Evolutionary conservation across 805 yeast genomes (phyloP), one percentile per base, ranked within the genome.

Genomic region (Myxozyma monticola): DNA sequence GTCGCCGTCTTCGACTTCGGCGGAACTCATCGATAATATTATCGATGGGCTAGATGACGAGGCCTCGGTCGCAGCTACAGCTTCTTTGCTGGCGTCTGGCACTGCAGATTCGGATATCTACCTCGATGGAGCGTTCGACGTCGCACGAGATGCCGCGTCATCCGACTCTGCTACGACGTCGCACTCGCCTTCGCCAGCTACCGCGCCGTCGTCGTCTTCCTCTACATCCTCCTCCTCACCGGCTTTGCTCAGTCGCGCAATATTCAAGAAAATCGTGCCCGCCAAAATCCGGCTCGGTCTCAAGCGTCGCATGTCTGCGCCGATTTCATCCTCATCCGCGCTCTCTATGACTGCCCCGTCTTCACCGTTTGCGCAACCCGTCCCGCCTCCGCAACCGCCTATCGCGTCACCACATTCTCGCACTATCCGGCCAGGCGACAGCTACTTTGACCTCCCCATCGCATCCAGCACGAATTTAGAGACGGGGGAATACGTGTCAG

Each of bases 241-340:
- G 6, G 50, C 44, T 6, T 34, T 34, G 14, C 33, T 51, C 22
- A 54, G 57, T 15, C 43, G 39, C 29, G 47, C 57, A 1, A 44
- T 52, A 18, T 45, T 52, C 30, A 52, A 52, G 30, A 52, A 52
- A 37, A 44, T 52, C 4, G 54, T 52, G 10, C 57, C 57, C n/a
- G 31, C 45, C n/a, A 52, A 52, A 20, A 17, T 52, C 18, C 45
- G 57, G 12, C 38, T 37, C 8, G 49, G 48, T 12, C 31, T 52
- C 24, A 49, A 44, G 34, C 33, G 57, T 12, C 46, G 57, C 20
- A 52, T 52, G 57, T 52, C 57, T 4, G 57, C 57, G 14, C 57
- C 57, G 4, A 17, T 4, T 14, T 18, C 49, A 12, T 34, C 37
- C 14, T 26, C 40, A 4, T 18, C 33, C 21, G 29, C 50, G 14